Conservation (phyloP, 108 stramenopile species). For the Skeletonema menzelii region DNA sequence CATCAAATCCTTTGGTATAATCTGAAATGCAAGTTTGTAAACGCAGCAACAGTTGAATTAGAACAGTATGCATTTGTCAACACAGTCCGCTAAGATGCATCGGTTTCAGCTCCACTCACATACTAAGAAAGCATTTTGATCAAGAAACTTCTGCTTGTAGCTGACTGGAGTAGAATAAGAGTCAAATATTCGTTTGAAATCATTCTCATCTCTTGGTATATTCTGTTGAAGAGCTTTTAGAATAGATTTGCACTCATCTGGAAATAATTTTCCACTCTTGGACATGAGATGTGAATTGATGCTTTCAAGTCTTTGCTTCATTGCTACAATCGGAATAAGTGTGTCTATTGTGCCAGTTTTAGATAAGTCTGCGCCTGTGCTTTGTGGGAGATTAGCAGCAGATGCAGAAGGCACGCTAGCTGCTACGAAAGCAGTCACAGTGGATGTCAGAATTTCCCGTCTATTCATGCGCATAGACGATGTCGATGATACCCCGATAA, state of each 20-base stretch:
- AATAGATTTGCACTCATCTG: conserved; percentile 19
- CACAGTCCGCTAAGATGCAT: background rate
- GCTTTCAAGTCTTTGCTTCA: conserved; percentile 29
- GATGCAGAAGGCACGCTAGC: background rate
- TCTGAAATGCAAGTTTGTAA: conserved; percentile 13
- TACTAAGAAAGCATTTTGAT: conserved; percentile 87
- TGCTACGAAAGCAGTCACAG: background rate
- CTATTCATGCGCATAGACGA: background rate
- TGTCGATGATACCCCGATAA: background rate
- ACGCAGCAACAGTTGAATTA: background rate
- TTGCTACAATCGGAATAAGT: conserved; percentile 55
- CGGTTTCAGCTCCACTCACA: conserved; percentile 6
- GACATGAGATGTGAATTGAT: conserved; percentile 26
- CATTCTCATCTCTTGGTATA: conserved; percentile 60
- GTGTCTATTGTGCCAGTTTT: conserved; percentile 61
- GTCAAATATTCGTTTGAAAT: conserved; percentile 81
- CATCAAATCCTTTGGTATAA: conserved; percentile 88
- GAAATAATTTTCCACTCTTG: background rate
- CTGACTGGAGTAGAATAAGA: conserved; percentile 73
- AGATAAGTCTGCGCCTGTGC: conserved; percentile 61
- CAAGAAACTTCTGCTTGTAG: conserved; percentile 86
- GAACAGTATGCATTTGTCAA: background rate
- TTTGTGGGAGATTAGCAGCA: conserved; percentile 66
- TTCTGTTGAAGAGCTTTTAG: conserved; percentile 2
- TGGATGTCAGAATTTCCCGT: background rate